A percentile compares a stretch with the other conserved stretches of the same genome.
These are phyloP conservation scores for Pyracantha coccinea DNA, from an alignment of 331 rosid genomes.

Conservation along the genomic window DNA sequence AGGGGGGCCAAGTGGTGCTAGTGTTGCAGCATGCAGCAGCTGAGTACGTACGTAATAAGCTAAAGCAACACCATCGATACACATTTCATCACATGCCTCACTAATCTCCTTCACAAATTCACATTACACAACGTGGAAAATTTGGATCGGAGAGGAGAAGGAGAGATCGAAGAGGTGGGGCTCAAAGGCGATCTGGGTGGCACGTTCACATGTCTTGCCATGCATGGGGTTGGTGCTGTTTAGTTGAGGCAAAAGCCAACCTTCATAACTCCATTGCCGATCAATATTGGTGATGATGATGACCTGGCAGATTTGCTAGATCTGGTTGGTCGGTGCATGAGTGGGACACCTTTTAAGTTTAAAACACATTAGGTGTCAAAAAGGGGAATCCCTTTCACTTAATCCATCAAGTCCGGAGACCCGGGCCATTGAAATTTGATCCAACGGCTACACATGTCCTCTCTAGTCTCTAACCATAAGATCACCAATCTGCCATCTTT, in stretches of 20 bases:
- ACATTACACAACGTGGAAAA: background rate
- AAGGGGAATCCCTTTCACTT: too few species aligned
- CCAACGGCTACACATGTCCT: background rate
- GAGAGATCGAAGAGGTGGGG: background rate
- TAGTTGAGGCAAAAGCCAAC: constrained; percentile 24
- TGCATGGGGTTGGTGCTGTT: constrained; percentile 29
- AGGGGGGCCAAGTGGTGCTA: background rate
- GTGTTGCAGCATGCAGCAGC: background rate
- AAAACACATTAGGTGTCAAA: background rate
- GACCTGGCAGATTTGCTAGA: constrained; percentile 54
- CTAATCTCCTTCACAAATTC: background rate
- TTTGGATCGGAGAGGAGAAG: background rate
- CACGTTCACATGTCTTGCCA: background rate
- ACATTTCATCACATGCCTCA: background rate
- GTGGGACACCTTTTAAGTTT: background rate
- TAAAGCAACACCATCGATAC: background rate
- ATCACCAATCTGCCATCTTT: background rate
- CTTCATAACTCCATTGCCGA: background rate
- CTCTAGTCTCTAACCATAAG: background rate
- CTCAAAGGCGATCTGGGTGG: background rate
- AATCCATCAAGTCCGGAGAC: accelerated
- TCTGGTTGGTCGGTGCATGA: constrained; percentile 45
- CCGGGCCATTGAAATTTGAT: too few species aligned
- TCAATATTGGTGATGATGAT: background rate
- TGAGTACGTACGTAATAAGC: background rate